phyloP scores from a whole-genome alignment of 352 stramenopile genomes.

The Pythium oligandrum region DNA sequence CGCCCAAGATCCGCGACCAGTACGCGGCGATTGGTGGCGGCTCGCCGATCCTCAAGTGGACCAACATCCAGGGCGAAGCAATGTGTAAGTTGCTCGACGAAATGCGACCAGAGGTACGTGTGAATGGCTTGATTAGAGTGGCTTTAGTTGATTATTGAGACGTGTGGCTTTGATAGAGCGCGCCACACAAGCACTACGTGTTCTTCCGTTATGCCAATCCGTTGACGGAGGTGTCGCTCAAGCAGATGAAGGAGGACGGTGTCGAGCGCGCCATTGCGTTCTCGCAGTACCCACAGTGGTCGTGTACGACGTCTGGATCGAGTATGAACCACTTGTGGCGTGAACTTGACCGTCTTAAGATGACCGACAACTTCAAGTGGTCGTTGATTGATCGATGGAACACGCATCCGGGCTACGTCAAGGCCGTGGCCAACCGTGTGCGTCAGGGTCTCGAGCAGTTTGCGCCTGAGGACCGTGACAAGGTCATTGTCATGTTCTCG shows the following conservation, averaged over 20 bases:
- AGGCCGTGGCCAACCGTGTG: conserved; percentile 90
- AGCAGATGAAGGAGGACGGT: conserved; percentile 92
- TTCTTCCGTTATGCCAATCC: conserved; percentile 98
- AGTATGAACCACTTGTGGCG: conserved; percentile 92
- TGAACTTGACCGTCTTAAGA: conserved; percentile 79
- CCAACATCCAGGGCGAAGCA: conserved; percentile 90
- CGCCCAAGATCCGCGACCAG: conserved; percentile 93
- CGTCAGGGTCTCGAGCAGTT: conserved; percentile 90
- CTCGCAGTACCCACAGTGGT: conserved; percentile 97
- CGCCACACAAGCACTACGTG: conserved; percentile 94
- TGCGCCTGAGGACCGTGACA: conserved; percentile 83
- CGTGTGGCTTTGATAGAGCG: conserved; percentile 31
- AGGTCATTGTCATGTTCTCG: conserved; percentile 89
- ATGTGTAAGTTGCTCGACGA: conserved; percentile 89
- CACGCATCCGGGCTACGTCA: conserved; percentile 94
- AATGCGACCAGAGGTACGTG: conserved; percentile 67
- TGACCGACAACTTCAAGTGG: conserved; percentile 84
- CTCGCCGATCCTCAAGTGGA: conserved; percentile 98
- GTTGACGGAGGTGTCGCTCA: conserved; percentile 95
- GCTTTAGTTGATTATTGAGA: background rate
- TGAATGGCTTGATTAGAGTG: background rate
- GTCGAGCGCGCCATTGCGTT: conserved; percentile 96
- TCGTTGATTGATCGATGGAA: conserved; percentile 92
- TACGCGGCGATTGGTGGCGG: conserved; percentile 97
- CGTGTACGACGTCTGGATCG: conserved; percentile 95